These are phyloP conservation scores for Ascoidea rubescens DNA, from an alignment of 805 yeast genomes.

Conservation along the genomic window DNA sequence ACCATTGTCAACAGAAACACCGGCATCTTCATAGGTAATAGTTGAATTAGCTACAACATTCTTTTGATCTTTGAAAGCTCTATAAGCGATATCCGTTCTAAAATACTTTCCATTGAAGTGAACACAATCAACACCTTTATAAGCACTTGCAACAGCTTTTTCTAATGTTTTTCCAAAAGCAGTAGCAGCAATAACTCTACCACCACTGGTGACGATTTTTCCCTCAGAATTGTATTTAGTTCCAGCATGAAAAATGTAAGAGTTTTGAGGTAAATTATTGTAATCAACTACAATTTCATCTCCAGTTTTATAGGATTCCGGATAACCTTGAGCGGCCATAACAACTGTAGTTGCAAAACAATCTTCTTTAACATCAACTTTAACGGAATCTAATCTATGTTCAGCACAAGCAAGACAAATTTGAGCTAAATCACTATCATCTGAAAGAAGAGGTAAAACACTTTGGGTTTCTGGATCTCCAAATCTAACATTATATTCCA, in stretches of 20 bases:
- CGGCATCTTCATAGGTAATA: slow-evolving; percentile 88
- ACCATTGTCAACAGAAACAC: slow-evolving; percentile 96
- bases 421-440: slow-evolving; percentile 85
- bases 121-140: slow-evolving; percentile 69
- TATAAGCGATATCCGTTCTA: slow-evolving; percentile 90
- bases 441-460: slow-evolving; percentile 72
- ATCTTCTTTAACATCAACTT: slow-evolving; percentile 34
- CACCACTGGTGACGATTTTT: slow-evolving; percentile 74
- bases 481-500: slow-evolving; percentile 94
- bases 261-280: slow-evolving; percentile 25
- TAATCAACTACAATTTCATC: slow-evolving; percentile 56
- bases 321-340: slow-evolving; percentile 95
- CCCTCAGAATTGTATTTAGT: slow-evolving; percentile 44
- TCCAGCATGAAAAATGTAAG: slow-evolving; percentile 92
- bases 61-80: slow-evolving; percentile 60
- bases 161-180: slow-evolving; percentile 66
- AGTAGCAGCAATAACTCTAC: slow-evolving; percentile 92
- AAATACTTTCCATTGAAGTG: slow-evolving; percentile 63
- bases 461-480: slow-evolving; percentile 99
- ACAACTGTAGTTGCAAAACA: slow-evolving; percentile 85
- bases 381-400: slow-evolving; percentile 79
- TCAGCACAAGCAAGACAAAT: slow-evolving; percentile 89
- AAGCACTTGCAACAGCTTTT: slow-evolving; percentile 77
- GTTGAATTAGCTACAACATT: slow-evolving; percentile 18
- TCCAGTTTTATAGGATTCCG: slow-evolving; percentile 75